Base-by-base conservation (phyloP, 179 eudicot species). In the Nepenthes alata region DNA sequence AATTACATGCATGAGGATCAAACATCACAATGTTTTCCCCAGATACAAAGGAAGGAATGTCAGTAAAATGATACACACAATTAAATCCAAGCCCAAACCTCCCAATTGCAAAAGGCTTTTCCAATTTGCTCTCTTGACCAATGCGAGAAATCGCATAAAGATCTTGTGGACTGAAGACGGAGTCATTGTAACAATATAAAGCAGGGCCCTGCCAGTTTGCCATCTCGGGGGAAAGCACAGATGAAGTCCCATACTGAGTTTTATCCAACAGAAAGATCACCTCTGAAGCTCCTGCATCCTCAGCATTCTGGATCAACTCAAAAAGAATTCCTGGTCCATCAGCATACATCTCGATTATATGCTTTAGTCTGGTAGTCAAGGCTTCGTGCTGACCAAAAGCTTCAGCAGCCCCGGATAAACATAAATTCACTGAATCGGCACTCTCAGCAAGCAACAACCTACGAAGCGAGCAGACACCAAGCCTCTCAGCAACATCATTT, bases 321-420 rank as follows among this genome's bases (percentile, higher is more conserved):
- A 95, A 95, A 52, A 95, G 88, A 69, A 86, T 75, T 37, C 91
- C 96, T 55, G 99, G 99, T 68, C 99, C 99, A 83, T 95, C 97
- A 5, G 99, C 99, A 66, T 95, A 95, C 99, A 95, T 95, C 77
- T 95, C 99, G 60, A 95, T 95, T 78, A 95, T 95, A 76, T 95
- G 99, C 71, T 82, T 91, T 37, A 95, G 89, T 67, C 99, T 83
- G 36, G 97, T 95, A 59, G 99, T 95, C 81, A 95, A 81, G 55
- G 99, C 95, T 81, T 95, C 99, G 77, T 95, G 99, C 83, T 95
- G 99, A 58, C 99, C 99, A 79, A 95, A 95, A 68, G 99, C 99
- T 78, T 95, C 99, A 55, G 97, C 97, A 39, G 96, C 97, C 69
- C 96, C 99, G 44, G 97, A 95, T 37, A 95, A 78, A 61, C 96